phyloP scores from a whole-genome alignment of 164 flowering plant genomes.

The Kalanchoe fedtschenkoi region DNA sequence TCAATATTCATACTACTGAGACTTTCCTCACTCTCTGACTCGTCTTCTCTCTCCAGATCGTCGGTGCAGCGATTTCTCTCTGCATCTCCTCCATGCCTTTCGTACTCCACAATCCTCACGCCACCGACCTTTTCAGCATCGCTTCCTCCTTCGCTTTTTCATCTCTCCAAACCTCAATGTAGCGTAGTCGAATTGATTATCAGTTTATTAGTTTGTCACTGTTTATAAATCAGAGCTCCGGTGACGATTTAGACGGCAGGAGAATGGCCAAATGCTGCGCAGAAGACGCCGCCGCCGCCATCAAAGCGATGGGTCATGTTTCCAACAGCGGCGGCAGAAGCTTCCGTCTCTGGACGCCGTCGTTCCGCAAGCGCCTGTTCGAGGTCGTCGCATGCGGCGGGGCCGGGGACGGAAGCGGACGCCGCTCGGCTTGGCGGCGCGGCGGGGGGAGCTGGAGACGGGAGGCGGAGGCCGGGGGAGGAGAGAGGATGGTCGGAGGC shows the following conservation, averaged over 20 bases:
- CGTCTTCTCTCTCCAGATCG: not conserved
- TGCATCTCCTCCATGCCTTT: not conserved
- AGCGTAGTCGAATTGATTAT: too few species aligned
- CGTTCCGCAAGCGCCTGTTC: conserved; percentile 28
- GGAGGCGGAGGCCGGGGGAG: not conserved
- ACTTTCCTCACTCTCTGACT: too few species aligned
- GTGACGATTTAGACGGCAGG: too few species aligned
- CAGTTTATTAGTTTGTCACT: too few species aligned
- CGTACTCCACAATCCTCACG: not conserved
- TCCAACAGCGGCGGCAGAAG: conserved; percentile 15
- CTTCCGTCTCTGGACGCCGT: conserved; percentile 20
- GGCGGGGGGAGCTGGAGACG: not conserved
- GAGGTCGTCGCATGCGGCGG: conserved; percentile 38
- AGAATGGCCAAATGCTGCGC: conserved; percentile 5
- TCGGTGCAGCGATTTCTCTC: not conserved
- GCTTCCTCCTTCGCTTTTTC: too few species aligned
- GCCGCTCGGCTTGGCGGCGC: conserved; percentile 12
- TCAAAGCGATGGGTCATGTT: too few species aligned
- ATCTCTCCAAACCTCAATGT: too few species aligned
- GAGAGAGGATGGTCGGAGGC: not conserved
- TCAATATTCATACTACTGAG: too few species aligned
- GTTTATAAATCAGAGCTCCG: too few species aligned
- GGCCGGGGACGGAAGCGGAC: not conserved
- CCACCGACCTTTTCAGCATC: not conserved
- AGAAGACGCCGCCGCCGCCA: conserved; percentile 43